A percentile compares a stretch with the other conserved stretches of the same genome.
Conservation (phyloP, 495 filamentous ascomycete species). For the Neurospora sp. region DNA sequence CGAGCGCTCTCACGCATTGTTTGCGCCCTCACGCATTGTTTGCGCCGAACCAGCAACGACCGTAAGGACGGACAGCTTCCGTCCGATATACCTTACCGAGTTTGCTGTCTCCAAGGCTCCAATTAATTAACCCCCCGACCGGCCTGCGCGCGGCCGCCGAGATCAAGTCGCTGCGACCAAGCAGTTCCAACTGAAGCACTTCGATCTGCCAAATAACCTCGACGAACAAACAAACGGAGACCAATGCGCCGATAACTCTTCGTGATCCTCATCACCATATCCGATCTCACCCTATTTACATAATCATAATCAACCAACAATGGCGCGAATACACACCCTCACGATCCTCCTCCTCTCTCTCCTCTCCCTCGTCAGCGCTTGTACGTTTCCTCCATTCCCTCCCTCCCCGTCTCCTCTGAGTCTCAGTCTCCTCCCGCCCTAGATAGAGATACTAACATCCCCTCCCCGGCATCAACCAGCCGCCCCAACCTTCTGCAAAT, state of each 20-base stretch:
- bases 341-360: conserved; percentile 23
- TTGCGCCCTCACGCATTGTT: background rate
- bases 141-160: background rate
- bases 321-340: conserved; percentile 24
- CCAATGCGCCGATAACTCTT: background rate
- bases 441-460: too few species aligned
- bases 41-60: background rate
- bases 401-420: background rate
- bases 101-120: background rate
- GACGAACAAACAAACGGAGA: too few species aligned
- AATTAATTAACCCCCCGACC: background rate
- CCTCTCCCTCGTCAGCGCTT: conserved; percentile 21
- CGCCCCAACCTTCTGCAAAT: conserved; percentile 92
- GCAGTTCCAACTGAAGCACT: background rate
- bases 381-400: conserved; percentile 18
- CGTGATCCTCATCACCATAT: background rate
- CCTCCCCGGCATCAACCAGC: conserved; percentile 17
- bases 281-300: background rate
- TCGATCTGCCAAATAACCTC: background rate
- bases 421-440: too few species aligned
- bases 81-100: background rate
- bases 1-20: background rate
- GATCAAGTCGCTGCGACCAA: background rate
- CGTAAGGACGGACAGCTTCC: background rate
- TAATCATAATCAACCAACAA: conserved; percentile 6